Evolutionary conservation across 176 grass and related monocot species (phyloP).

Genomic region (Avena atlantica): DNA sequence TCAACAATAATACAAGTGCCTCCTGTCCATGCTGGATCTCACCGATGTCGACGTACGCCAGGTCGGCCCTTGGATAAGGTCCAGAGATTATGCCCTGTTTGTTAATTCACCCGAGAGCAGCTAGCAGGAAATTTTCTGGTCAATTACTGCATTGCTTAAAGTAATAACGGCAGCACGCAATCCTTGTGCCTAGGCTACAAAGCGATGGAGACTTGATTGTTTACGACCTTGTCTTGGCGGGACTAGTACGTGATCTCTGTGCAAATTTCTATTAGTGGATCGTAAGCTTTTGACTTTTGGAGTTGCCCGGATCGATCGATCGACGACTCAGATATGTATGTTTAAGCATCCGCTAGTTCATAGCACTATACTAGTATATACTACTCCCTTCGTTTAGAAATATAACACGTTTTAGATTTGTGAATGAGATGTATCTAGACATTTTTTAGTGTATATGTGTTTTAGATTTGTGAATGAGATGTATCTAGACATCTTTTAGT

Average conservation of each 20-base stretch:
- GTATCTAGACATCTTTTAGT: too few species aligned
- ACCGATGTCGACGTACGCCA: conserved; percentile 33
- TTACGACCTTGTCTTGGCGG: conserved; percentile 27
- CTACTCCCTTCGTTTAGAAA: too few species aligned
- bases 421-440: too few species aligned
- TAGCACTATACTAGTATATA: too few species aligned
- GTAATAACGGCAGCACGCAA: not conserved
- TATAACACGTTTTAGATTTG: too few species aligned
- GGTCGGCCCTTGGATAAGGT: conserved; percentile 15
- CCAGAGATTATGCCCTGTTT: not conserved
- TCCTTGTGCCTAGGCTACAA: not conserved
- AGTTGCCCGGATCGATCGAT: too few species aligned
- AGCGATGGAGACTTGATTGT: conserved; percentile 15
- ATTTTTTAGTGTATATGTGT: too few species aligned
- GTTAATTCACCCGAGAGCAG: not conserved
- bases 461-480: too few species aligned
- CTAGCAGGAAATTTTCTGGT: not conserved
- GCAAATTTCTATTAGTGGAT: not conserved
- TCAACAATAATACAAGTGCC: too few species aligned
- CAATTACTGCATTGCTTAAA: not conserved
- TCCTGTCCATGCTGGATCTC: not conserved
- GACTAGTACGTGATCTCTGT: not conserved
- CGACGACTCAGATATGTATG: too few species aligned
- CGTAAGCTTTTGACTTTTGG: too few species aligned
- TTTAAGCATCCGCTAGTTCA: too few species aligned